phyloP scores from a whole-genome alignment of 306 rosid species.

The Rubus parviflorus region DNA sequence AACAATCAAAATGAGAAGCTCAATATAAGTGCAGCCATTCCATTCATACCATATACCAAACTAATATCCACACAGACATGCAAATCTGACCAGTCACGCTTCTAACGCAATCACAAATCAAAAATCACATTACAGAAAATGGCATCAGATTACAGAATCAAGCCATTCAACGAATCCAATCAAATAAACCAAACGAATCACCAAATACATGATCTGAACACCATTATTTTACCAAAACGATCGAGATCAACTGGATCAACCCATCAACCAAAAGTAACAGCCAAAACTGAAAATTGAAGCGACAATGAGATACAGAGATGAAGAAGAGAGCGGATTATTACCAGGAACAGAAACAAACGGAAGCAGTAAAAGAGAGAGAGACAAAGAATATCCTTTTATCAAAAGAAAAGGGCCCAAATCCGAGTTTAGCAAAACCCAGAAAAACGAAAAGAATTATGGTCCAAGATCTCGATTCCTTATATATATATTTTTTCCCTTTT shows the following conservation, averaged over 20 bases:
- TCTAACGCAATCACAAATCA: neutral
- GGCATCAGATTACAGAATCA: neutral
- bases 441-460: conserved; percentile 21
- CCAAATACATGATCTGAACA: conserved; percentile 7
- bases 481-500: neutral
- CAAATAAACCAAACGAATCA: neutral
- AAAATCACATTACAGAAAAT: neutral
- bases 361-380: conserved; percentile 2
- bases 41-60: neutral
- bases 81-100: neutral
- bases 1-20: neutral
- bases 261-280: conserved; percentile 7
- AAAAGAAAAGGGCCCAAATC: conserved; percentile 41
- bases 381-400: conserved; percentile 41
- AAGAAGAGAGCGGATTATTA: conserved; percentile 20
- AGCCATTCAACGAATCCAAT: conserved; percentile 1
- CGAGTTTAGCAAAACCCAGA: conserved; percentile 30
- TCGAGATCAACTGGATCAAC: conserved; percentile 25
- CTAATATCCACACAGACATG: neutral
- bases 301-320: neutral
- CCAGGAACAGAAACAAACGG: conserved; percentile 37
- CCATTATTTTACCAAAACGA: conserved; percentile 8
- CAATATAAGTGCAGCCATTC: conserved; percentile 19
- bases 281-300: neutral
- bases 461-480: conserved; percentile 43